phyloP scores from a whole-genome alignment of 768 basidiomycete genomes.

The Phanerochaete sordida region DNA sequence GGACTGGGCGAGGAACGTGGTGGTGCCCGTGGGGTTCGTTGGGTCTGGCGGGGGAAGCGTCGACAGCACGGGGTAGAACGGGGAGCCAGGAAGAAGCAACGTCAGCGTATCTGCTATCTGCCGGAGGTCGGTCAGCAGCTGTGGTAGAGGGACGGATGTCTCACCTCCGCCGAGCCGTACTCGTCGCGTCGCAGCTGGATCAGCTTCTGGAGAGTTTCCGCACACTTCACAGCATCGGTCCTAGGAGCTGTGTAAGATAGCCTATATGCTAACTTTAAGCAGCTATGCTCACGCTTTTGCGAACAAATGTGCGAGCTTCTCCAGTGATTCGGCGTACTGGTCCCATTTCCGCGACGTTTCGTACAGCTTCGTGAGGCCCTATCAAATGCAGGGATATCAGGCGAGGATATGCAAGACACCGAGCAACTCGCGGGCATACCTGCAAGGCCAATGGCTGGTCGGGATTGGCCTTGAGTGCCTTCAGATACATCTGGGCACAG shows the following conservation, averaged over 20 bases:
- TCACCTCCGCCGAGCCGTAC: conserved; percentile 59
- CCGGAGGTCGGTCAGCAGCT: background rate
- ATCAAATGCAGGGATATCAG: background rate
- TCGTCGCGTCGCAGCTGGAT: conserved; percentile 58
- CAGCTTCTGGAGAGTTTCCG: conserved; percentile 76
- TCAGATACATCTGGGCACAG: conserved; percentile 61
- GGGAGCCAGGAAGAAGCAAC: conserved; percentile 72
- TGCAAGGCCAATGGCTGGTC: conserved; percentile 81
- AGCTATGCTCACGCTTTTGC: conserved; percentile 46
- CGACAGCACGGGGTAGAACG: conserved; percentile 57
- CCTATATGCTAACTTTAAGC: background rate
- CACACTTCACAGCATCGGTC: conserved; percentile 73
- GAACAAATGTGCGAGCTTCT: conserved; percentile 56
- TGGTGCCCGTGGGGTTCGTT: conserved; percentile 66
- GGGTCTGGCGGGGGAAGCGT: conserved; percentile 70
- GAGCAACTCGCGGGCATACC: conserved; percentile 36
- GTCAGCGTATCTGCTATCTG: conserved; percentile 68
- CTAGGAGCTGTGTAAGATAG: conserved; percentile 34
- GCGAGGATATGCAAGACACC: background rate
- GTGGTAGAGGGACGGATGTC: background rate
- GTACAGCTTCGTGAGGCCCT: conserved; percentile 76
- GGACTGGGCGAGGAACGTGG: conserved; percentile 52
- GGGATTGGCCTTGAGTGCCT: conserved; percentile 68
- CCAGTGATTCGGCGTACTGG: conserved; percentile 48
- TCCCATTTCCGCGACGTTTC: conserved; percentile 62